Base-by-base conservation (phyloP, 345 rosid genomes). In the Adansonia digitata region DNA sequence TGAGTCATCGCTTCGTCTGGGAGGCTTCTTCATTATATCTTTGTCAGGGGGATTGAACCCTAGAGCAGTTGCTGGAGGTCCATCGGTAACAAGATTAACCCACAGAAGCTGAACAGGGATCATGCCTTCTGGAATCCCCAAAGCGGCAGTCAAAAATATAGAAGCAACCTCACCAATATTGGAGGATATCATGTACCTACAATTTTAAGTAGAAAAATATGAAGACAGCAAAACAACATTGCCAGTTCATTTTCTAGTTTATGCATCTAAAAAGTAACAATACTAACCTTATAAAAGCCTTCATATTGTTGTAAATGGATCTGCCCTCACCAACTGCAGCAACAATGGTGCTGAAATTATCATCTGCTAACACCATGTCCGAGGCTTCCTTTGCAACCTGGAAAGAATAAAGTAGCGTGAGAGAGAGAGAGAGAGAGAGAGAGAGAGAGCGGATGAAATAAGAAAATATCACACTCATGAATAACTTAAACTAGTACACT, bases 331-430 rank as follows among this genome's bases (percentile, higher is more conserved):
- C 99, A 81, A 95, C 93, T 48, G 99, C 99, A 48, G 97, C 88
- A 73, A 92, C 99, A 74, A 95, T 95, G 14, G 98, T 90, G 85
- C 97, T 87, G 76, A 95, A 95, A 77, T 95, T 93, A 84, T 95
- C 99, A 89, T 95, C 99, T 52, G 99, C 98, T 73, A 95, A 74
- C 76, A 95, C 99, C 99, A 95, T 93, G 84, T 95, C 98, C 29
- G 99, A 85, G 37, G 99, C 99, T 79, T 95, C 99, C 82, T 95
- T 95, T 43, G 99, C 99, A 75, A 95, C 99, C 98, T 94, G 83
- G 52, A 79, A 69, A 12, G 45, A 73, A 31, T 69, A 2, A 49
- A 49, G 60, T 29, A 52, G n/a, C 5, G n/a, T 24, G 12, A 1
- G 24, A 15, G 11, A 4, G 37, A 26, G 71, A 45, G 43, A 11